phyloP scores from a whole-genome alignment of 441 rosid genomes.

The Viola pubescens region DNA sequence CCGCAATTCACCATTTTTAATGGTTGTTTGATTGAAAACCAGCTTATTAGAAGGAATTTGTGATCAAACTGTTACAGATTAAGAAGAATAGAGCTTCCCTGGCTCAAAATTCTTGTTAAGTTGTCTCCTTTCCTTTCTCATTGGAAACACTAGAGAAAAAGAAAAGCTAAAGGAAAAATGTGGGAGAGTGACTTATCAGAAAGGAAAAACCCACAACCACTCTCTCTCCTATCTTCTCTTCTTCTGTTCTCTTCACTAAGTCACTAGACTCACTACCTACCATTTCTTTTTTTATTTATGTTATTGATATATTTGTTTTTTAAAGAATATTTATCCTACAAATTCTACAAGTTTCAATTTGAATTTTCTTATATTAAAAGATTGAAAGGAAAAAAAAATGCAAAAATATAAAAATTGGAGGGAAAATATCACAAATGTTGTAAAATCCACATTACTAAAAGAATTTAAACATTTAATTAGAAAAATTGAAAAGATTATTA shows the following conservation, averaged over 20 bases:
- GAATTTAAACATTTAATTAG: too few relatives aligned
- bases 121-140: not conserved
- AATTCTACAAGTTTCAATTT: too few relatives aligned
- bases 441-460: too few relatives aligned
- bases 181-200: slow-evolving; percentile 30
- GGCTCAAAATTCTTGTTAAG: not conserved
- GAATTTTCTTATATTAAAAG: too few relatives aligned
- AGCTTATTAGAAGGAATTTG: not conserved
- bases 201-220: slow-evolving; percentile 6
- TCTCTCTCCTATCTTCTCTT: slow-evolving; percentile 10
- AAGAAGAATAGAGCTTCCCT: not conserved
- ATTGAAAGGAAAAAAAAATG: too few relatives aligned
- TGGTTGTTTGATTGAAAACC: not conserved
- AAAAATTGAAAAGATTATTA: too few relatives aligned
- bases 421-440: too few relatives aligned
- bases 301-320: too few relatives aligned
- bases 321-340: too few relatives aligned
- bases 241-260: not conserved
- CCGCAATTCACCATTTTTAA: slow-evolving; percentile 28
- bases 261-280: slow-evolving; percentile 15
- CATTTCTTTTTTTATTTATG: not conserved
- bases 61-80: not conserved
- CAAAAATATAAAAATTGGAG: too few relatives aligned
- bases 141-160: not conserved
- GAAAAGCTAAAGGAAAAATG: not conserved